Evolutionary conservation across 2,329 filamentous ascomycete species (phyloP).

Genomic region (Alternaria viburni): DNA sequence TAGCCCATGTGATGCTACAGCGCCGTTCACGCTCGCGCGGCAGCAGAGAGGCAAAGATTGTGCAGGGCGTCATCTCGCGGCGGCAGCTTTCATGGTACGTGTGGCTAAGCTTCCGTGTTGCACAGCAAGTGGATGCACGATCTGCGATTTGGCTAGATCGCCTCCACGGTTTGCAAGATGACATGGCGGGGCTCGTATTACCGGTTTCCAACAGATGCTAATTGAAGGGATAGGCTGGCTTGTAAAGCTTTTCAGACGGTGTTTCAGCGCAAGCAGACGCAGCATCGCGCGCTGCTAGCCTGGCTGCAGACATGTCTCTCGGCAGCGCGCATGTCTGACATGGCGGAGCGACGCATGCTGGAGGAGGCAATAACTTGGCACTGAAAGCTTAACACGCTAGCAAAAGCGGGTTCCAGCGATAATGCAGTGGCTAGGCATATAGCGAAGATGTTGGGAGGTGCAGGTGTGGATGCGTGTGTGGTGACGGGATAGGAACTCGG

Average conservation of each 20-base stretch:
- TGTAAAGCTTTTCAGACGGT: slow-evolving; percentile 73
- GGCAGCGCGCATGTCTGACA: slow-evolving; percentile 32
- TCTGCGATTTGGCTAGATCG: slow-evolving; percentile 15
- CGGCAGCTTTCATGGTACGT: slow-evolving; percentile 68
- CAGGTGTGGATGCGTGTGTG: background rate
- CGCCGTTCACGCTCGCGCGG: slow-evolving; percentile 56
- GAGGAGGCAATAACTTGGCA: slow-evolving; percentile 27
- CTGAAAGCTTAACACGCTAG: slow-evolving; percentile 6
- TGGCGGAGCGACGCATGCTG: slow-evolving; percentile 40
- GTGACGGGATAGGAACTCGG: background rate
- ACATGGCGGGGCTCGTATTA: slow-evolving; percentile 25
- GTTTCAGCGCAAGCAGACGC: slow-evolving; percentile 73
- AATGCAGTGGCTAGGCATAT: background rate
- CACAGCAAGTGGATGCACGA: slow-evolving; percentile 21
- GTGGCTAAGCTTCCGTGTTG: slow-evolving; percentile 37
- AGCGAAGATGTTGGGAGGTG: background rate
- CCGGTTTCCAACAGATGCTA: slow-evolving; percentile 16
- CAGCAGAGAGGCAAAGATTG: slow-evolving; percentile 31
- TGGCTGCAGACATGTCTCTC: slow-evolving; percentile 65
- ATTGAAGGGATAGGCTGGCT: slow-evolving; percentile 62
- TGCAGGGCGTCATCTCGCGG: slow-evolving; percentile 61
- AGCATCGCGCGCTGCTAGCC: slow-evolving; percentile 66
- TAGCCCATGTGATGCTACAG: slow-evolving; percentile 69
- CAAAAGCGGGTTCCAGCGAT: background rate
- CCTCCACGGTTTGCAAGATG: slow-evolving; percentile 21